Evolutionary conservation across 1,139 yeast species (phyloP), one percentile per base, ranked within the genome.

Genomic region (Arxiozyma slooffiae): DNA sequence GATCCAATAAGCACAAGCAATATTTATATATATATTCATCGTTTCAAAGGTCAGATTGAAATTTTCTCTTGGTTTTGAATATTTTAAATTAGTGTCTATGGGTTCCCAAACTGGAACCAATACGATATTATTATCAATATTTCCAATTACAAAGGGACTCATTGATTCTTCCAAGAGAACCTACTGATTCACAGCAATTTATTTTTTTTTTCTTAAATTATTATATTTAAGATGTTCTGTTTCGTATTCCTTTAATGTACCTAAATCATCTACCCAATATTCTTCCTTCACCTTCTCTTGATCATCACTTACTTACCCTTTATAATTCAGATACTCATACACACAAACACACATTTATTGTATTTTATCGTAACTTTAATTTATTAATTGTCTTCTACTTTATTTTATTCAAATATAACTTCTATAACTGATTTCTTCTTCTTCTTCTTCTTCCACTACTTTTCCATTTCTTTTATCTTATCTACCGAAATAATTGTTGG

Each of bases 21-120:
- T n/a, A n/a, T n/a, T n/a, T n/a, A n/a, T n/a, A n/a, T n/a, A n/a
- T 16, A 14, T 20, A 24, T 42, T 42, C 16, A 20, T 20, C 21
- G 85, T 89, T 68, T 83, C 86, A 51, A 81, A 82, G 59, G 88
- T 87, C 45, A 76, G 79, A 48, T 81, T 89, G 30, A 76, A 81
- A 58, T 78, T 92, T 55, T 86, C 85, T 53, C 97, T 92, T 70
- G 98, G 98, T 9, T 89, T 92, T 72, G 77, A 87, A 70, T 90
- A 74, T 67, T 74, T 90, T 60, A 75, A 78, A 53, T 73, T 76
- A 46, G 47, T 61, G 2, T 56, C 62, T 1, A 66, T 66, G 49
- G 71, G 73, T 58, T 36, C 26, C 16, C 65, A 71, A 61, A 67
- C 69, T 17, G n/a, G n/a, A 54, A 58, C 53, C 76, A 77, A 59